Base-by-base conservation (phyloP, 495 filamentous ascomycete genomes). In the Diplogelasinospora grovesii region DNA sequence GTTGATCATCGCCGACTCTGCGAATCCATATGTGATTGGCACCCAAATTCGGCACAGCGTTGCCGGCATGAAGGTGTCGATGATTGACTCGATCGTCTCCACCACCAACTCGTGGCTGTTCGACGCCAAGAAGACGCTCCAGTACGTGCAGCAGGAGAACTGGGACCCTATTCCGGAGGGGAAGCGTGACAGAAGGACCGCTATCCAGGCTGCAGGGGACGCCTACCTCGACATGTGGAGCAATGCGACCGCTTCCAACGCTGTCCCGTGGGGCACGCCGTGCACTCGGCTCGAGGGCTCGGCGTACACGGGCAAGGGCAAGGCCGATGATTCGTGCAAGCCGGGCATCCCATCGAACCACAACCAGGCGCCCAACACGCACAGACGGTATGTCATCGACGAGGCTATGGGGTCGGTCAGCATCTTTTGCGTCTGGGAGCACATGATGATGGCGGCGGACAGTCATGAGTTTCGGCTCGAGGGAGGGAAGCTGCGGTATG, bases 391-490 rank as follows among this genome's bases (percentile, higher is more conserved):
- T 24, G 66, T 70, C 6, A 62, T 64, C 19, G 66, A 68, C 14
- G 44, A 59, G 8, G 28, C 43, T 0, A 60, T 61, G 43, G 66
- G 66, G 16, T 49, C 54, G 0, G 55, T 67, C 5, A 59, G 46
- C 18, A 58, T 70, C 8, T 36, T 70, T 10, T 68, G 61, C 31
- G 54, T 64, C 28, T 70, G 60, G 49, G 57, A 65, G 39, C 63
- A 66, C 23, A 52, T 68, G 50, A 53, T 50, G 43, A 57, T 53
- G 22, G 66, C 63, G 6, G 57, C 62, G 1, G 66, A 68, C 22
- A 60, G 54, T 26, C 66, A 68, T n/a, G 60, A 66, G 49, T 70
- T 68, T 37, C 52, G 66, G 8, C 29, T 70, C 1, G 65, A 70
- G 47, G 52, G 50, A 8, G 61, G 64, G 0, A 68, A 66, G 56